Percentiles rank a stretch among this genome's conserved stretches.
Evolutionary conservation across 441 rosid genomes (phyloP).

Genomic region (Euphorbia schlechtendalii): DNA sequence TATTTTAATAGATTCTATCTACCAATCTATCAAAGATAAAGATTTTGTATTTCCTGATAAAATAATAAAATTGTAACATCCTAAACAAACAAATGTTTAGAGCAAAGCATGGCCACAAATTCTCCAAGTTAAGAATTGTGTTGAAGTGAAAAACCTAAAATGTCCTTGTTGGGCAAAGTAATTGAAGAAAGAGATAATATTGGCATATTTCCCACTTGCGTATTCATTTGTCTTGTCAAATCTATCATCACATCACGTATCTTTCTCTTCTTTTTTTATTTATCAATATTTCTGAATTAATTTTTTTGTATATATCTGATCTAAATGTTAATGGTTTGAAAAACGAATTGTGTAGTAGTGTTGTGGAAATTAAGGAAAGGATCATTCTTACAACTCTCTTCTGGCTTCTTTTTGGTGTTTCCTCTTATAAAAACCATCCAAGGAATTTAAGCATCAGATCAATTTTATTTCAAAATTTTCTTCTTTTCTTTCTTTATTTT

Average conservation of each 20-base stretch:
- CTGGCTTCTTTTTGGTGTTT: conserved; percentile 33
- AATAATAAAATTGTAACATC: not conserved
- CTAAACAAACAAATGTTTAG: conserved; percentile 11
- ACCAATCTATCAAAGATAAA: too few species aligned
- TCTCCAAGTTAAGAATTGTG: conserved; percentile 24
- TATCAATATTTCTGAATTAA: not conserved
- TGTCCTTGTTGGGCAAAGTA: too few species aligned
- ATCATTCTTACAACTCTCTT: conserved; percentile 34
- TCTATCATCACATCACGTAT: not conserved
- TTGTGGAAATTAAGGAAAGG: conserved; percentile 25
- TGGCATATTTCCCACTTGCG: not conserved
- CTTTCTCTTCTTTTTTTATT: not conserved
- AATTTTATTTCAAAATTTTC: not conserved
- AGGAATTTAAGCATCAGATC: conserved; percentile 37
- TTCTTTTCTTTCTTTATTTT: not conserved
- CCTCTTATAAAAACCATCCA: conserved; percentile 41
- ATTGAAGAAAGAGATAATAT: not conserved
- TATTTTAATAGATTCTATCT: too few species aligned
- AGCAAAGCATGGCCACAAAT: conserved; percentile 25
- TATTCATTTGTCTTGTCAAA: conserved; percentile 11
- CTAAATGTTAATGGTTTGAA: conserved; percentile 1
- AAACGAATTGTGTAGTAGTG: conserved; percentile 19
- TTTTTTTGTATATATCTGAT: too few species aligned
- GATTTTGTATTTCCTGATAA: too few species aligned
- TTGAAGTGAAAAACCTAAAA: too few species aligned